Conservation (phyloP, 2,329 filamentous ascomycete genomes). For the Penicillium sp. region DNA sequence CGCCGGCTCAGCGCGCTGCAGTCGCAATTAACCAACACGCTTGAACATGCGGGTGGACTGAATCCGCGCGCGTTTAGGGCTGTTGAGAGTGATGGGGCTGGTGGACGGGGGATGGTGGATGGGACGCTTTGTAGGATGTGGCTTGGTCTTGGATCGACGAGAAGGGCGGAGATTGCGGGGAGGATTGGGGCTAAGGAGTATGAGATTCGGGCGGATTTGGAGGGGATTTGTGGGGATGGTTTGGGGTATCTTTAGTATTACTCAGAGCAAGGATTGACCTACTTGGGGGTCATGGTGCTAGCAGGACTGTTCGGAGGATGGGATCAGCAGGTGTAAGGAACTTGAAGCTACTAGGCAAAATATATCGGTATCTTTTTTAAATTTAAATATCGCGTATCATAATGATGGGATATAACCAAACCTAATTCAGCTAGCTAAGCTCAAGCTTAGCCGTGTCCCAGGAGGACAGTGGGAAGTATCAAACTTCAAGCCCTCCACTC, state of each 20-base stretch:
- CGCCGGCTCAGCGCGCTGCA: constrained; percentile 81
- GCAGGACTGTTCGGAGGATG: no score
- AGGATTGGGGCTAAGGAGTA: constrained; percentile 71
- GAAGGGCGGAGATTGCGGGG: constrained; percentile 72
- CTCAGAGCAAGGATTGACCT: no score
- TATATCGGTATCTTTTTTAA: background rate
- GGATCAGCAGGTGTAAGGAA: no score
- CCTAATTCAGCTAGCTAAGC: no score
- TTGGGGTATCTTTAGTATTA: constrained; percentile 52
- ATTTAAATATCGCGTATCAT: no score
- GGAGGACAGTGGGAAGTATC: no score
- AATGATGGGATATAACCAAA: no score
- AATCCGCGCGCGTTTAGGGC: constrained; percentile 81
- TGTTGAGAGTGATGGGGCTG: constrained; percentile 52
- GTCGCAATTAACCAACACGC: constrained; percentile 74
- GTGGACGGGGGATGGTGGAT: constrained; percentile 73
- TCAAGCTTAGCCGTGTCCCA: no score
- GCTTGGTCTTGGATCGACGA: constrained; percentile 73
- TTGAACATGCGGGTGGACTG: constrained; percentile 77
- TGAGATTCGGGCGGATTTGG: constrained; percentile 72
- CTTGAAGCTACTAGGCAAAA: no score
- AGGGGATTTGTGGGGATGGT: constrained; percentile 67
- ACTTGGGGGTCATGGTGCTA: no score
- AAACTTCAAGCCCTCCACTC: no score
- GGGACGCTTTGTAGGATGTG: constrained; percentile 78